Evolutionary conservation across 768 basidiomycete species (phyloP), one percentile per base, ranked within the genome.

Genomic region (Suillus paluster): DNA sequence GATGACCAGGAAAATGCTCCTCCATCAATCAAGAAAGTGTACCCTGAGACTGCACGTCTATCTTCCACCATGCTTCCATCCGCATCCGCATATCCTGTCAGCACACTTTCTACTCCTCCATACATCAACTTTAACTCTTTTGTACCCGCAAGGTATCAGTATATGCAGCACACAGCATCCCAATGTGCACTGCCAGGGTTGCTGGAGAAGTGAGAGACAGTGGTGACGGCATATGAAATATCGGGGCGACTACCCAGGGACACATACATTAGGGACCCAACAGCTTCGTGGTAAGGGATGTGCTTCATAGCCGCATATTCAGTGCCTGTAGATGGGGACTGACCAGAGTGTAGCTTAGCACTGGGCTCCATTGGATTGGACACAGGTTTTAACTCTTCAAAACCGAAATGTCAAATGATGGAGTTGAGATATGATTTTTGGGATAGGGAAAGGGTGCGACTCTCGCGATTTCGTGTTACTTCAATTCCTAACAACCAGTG

Each of bases 361-460:
- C 64, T 21, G n/a, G 69, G 61, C 34, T 78, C 77, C 72, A 79
- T 75, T 0, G 75, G 76, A 0, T 67, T 74, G 0, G 65, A 61
- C 42, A 76, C 63, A 0, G 73, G 67, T 8, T 74, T 70, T 8
- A 65, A 34, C 0, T 72, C 62, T 0, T 65, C 58, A 30, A 78
- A 68, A 10, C 67, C 64, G 61, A 76, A 79, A 2, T 64, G 64
- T 0, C 23, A 8, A 48, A 80, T 57, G 55, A 79, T 69, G 0
- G 57, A 45, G 7, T 75, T 63, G 49, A 80, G 69, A 62, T 79
- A 82, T 0, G 69, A 44, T 0, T 14, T 1, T 25, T 64, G 63
- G 1, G 27, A 59, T 0, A 66, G 52, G 1, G 63, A 19, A 5
- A 66, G 41, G 12, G 57, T 52, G 21, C 6, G n/a, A 0, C 17